phyloP scores from a whole-genome alignment of 495 filamentous ascomycete genomes.

The Hypoxylon perforatum region DNA sequence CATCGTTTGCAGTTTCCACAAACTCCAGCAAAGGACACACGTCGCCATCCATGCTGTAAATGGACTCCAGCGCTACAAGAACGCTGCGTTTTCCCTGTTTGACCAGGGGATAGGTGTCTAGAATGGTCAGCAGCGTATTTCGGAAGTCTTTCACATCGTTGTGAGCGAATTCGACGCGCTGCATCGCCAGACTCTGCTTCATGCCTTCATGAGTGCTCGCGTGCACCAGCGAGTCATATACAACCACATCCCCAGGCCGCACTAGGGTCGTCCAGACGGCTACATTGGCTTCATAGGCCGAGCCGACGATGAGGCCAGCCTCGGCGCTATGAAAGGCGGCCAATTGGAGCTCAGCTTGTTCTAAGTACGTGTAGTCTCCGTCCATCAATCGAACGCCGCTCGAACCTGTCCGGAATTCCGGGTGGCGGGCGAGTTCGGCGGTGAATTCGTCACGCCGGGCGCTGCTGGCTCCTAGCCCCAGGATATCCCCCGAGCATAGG shows the following conservation, averaged over 20 bases:
- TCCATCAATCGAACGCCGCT: conserved; percentile 56
- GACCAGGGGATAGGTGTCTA: conserved; percentile 43
- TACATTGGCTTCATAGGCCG: conserved; percentile 70
- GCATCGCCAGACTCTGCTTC: conserved; percentile 59
- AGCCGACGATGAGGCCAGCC: conserved; percentile 64
- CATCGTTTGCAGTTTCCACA: conserved; percentile 58
- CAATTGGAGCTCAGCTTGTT: conserved; percentile 64
- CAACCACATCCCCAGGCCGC: conserved; percentile 67
- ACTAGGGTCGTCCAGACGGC: conserved; percentile 64
- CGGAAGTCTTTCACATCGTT: conserved; percentile 59
- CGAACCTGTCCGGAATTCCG: conserved; percentile 41
- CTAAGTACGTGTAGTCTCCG: conserved; percentile 67
- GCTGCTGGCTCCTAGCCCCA: no score
- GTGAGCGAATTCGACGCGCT: conserved; percentile 61
- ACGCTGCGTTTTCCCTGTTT: conserved; percentile 39
- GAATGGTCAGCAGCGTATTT: conserved; percentile 50
- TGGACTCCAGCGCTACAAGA: conserved; percentile 67
- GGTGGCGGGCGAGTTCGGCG: conserved; percentile 38
- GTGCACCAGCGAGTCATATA: conserved; percentile 72
- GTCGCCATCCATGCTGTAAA: conserved; percentile 79
- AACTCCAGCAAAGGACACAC: conserved; percentile 65
- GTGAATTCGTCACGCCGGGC: conserved; percentile 42
- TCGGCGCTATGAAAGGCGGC: conserved; percentile 67
- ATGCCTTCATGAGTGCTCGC: conserved; percentile 73
- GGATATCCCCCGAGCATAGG: conserved; percentile 56